Percentiles rank a stretch among this genome's conserved stretches.
phyloP scores from a whole-genome alignment of 805 yeast species.

The Zygotorulaspora danielsina region DNA sequence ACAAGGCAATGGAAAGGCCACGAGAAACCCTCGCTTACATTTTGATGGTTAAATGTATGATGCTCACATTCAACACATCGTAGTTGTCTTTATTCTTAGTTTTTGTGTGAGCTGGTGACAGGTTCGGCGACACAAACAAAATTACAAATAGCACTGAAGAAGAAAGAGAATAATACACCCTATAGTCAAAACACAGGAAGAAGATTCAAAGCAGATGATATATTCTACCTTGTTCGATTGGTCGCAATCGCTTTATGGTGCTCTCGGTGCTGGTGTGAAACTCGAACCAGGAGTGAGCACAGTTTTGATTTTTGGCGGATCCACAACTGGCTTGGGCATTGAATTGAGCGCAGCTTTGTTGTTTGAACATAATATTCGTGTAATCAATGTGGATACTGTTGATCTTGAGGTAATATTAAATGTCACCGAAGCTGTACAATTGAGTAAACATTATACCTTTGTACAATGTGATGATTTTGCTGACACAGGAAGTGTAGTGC shows the following conservation, averaged over 20 bases:
- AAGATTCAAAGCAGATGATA: too few species aligned
- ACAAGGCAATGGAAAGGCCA: too few species aligned
- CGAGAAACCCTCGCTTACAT: too few species aligned
- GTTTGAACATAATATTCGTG: constrained; percentile 5
- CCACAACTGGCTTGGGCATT: constrained; percentile 18
- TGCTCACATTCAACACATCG: too few species aligned
- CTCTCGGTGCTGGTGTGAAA: constrained; percentile 17
- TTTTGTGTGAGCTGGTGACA: too few species aligned
- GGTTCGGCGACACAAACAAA: neutral
- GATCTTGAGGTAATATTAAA: constrained; percentile 4
- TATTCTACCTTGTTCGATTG: constrained; percentile 7
- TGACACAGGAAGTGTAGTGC: constrained; percentile 4
- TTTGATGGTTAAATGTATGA: too few species aligned
- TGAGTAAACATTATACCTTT: constrained; percentile 8
- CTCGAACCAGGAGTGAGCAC: constrained; percentile 13
- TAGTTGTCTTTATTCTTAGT: too few species aligned
- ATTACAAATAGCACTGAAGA: too few species aligned
- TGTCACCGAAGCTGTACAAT: constrained; percentile 2
- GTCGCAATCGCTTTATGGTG: constrained; percentile 17
- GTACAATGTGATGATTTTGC: constrained; percentile 14
- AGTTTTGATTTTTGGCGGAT: constrained; percentile 24
- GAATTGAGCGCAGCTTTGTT: constrained; percentile 13
- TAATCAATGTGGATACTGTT: constrained; percentile 20
- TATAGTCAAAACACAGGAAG: too few species aligned
- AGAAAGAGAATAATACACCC: too few species aligned